Conservation (phyloP, 2,329 filamentous ascomycete species). For the Leptographium wingfieldii region DNA sequence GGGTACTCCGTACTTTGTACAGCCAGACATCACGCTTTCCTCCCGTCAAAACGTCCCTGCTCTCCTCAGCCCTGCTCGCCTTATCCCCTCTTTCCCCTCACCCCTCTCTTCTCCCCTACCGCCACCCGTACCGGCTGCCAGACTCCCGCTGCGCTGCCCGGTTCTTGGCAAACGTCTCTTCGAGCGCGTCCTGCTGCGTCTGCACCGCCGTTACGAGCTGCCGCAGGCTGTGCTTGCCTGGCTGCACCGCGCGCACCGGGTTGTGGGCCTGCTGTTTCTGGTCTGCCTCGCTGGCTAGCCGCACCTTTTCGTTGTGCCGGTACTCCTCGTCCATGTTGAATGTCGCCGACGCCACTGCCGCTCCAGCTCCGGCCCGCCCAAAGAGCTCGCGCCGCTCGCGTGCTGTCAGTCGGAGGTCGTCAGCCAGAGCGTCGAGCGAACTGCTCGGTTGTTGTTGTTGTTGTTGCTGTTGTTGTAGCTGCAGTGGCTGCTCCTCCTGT, state of each 20-base stretch:
- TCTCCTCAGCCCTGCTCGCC: no score
- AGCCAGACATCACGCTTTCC: not conserved
- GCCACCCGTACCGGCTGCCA: conserved; percentile 74
- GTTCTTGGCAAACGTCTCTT: conserved; percentile 77
- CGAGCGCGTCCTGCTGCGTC: conserved; percentile 72
- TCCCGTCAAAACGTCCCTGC: not conserved
- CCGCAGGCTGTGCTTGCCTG: conserved; percentile 79
- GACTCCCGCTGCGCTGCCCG: conserved; percentile 71
- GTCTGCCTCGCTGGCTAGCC: conserved; percentile 56
- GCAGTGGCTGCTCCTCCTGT: conserved; percentile 13
- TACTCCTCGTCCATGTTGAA: conserved; percentile 90
- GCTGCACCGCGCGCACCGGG: conserved; percentile 68
- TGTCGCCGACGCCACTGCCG: conserved; percentile 55
- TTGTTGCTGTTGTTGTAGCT: conserved; percentile 3
- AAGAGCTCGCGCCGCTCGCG: conserved; percentile 74
- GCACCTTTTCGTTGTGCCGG: conserved; percentile 64
- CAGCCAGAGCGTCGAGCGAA: conserved; percentile 57
- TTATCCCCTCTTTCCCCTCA: no score
- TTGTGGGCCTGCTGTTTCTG: conserved; percentile 63
- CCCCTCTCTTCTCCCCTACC: conserved; percentile 28
- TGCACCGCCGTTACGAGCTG: conserved; percentile 77
- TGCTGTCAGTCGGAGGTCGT: conserved; percentile 66
- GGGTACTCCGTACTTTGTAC: no score
- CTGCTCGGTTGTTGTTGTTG: conserved; percentile 5
- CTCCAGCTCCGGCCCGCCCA: conserved; percentile 44